Percentiles rank a stretch among this genome's conserved stretches.
Evolutionary conservation across 2,329 filamentous ascomycete species (phyloP).

Genomic region (Talaromyces sp.): DNA sequence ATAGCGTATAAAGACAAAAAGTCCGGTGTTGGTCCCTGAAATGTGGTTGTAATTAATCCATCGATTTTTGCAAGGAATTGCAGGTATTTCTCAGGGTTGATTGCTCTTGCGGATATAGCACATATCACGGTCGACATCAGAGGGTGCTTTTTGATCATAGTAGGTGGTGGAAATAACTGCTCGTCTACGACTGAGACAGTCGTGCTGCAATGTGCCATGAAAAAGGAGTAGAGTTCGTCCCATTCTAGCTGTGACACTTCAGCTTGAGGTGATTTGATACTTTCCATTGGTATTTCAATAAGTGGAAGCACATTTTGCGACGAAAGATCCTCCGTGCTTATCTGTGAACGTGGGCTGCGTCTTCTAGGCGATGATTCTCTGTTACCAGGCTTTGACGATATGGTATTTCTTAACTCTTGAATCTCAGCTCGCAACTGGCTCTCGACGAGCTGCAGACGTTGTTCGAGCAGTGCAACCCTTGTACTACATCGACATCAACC

Average conservation of each 20-base stretch:
- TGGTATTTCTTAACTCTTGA: background rate
- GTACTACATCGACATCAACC: background rate
- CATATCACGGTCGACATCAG: slow-evolving; percentile 7
- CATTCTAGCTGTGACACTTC: background rate
- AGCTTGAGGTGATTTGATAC: background rate
- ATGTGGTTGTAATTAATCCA: background rate
- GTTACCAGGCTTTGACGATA: background rate
- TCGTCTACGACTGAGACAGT: background rate
- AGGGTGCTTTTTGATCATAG: background rate
- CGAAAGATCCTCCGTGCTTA: background rate
- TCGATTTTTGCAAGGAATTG: background rate
- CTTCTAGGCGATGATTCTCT: background rate
- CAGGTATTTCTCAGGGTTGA: background rate
- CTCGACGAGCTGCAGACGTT: background rate
- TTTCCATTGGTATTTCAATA: background rate
- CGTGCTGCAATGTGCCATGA: background rate
- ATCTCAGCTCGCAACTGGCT: slow-evolving; percentile 3
- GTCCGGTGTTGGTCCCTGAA: slow-evolving; percentile 1
- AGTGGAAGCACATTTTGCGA: background rate
- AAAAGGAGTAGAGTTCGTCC: slow-evolving; percentile 6
- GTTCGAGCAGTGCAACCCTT: slow-evolving; percentile 4
- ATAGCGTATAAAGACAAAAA: background rate
- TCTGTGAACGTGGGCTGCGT: background rate
- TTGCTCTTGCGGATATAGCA: background rate
- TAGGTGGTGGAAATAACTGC: background rate